Conservation (phyloP, 495 filamentous ascomycete species). For the Neurospora africana region DNA sequence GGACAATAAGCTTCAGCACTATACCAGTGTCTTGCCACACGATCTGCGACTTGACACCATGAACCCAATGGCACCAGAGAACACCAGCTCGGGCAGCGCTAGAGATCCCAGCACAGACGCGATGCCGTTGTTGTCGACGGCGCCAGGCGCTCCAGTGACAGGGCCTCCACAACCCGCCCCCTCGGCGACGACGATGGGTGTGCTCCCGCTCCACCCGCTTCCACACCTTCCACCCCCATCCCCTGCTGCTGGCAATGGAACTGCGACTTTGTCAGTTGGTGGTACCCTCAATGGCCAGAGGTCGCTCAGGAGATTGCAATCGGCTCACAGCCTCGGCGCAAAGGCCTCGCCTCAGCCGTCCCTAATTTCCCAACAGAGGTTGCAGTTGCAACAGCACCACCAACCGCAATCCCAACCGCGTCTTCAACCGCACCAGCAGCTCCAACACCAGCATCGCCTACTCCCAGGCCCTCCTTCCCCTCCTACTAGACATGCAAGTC, state of each 20-base stretch:
- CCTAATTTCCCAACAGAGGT: constrained; percentile 44
- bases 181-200: constrained; percentile 11
- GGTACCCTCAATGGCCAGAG: constrained; percentile 21
- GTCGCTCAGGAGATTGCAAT: constrained; percentile 44
- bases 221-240: constrained; percentile 3
- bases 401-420: constrained; percentile 7
- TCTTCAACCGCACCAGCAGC: constrained; percentile 3
- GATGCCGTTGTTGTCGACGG: background rate
- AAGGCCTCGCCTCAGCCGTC: constrained; percentile 29
- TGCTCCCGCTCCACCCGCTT: constrained; percentile 23
- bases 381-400: constrained; percentile 20
- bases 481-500: constrained; percentile 24
- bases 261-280: background rate
- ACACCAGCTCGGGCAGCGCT: background rate
- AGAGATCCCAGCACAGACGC: background rate
- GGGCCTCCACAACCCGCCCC: constrained; percentile 13
- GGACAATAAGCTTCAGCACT: background rate
- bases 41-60: background rate
- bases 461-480: constrained; percentile 6
- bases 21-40: background rate
- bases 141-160: background rate
- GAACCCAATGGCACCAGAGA: background rate
- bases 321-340: constrained; percentile 44
- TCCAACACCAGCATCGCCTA: constrained; percentile 1
- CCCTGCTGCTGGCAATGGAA: background rate